A percentile compares a stretch with the other conserved stretches of the same genome.
phyloP scores from a whole-genome alignment of 768 basidiomycete species.

The Lactifluus subvellereus region DNA sequence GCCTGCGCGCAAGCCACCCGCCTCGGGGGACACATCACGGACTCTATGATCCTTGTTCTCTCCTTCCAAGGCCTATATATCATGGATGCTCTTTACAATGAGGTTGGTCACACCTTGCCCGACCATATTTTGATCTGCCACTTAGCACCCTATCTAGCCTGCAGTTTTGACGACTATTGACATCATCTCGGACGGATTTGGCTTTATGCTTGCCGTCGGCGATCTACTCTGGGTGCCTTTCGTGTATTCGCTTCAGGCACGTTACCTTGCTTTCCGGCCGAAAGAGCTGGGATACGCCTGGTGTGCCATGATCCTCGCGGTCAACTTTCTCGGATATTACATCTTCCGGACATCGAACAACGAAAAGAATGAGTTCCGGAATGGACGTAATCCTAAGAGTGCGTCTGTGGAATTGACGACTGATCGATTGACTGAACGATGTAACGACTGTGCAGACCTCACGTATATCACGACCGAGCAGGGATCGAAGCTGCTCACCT shows the following conservation, averaged over 20 bases:
- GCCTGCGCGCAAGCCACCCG: slow-evolving; percentile 85
- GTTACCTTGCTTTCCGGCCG: slow-evolving; percentile 88
- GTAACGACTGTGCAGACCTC: slow-evolving; percentile 46
- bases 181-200: slow-evolving; percentile 95
- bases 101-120: slow-evolving; percentile 43
- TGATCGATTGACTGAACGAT: background rate
- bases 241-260: slow-evolving; percentile 87
- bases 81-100: slow-evolving; percentile 81
- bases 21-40: slow-evolving; percentile 69
- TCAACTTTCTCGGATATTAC: slow-evolving; percentile 74
- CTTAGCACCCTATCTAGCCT: slow-evolving; percentile 43
- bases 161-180: slow-evolving; percentile 95
- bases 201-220: slow-evolving; percentile 95
- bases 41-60: slow-evolving; percentile 88
- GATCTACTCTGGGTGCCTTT: slow-evolving; percentile 95
- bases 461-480: slow-evolving; percentile 72
- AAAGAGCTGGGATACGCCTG: slow-evolving; percentile 64
- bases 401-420: background rate
- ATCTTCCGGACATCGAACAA: slow-evolving; percentile 87
- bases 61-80: slow-evolving; percentile 87
- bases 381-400: slow-evolving; percentile 94
- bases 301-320: slow-evolving; percentile 51
- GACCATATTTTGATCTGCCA: background rate
- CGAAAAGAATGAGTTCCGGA: slow-evolving; percentile 95
- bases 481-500: slow-evolving; percentile 86